Evolutionary conservation across 1,284 basidiomycete species (phyloP).

Genomic region (Coniferiporia weirii): DNA sequence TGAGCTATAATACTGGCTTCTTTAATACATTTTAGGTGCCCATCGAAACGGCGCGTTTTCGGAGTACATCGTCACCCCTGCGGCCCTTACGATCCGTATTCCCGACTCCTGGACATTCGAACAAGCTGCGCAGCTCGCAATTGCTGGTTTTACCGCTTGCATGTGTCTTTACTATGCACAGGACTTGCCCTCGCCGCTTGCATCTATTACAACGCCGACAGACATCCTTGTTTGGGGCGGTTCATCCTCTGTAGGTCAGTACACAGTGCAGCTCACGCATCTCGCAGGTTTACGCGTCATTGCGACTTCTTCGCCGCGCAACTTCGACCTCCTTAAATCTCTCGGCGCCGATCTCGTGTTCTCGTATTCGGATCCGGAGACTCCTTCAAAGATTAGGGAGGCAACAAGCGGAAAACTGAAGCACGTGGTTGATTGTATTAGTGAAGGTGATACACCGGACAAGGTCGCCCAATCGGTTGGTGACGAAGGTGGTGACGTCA

Average conservation of each 20-base stretch:
- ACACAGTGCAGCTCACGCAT: conserved; percentile 37
- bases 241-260: conserved; percentile 37
- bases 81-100: conserved; percentile 25
- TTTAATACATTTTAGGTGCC: neutral
- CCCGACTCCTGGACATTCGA: conserved; percentile 27
- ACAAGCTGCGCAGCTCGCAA: conserved; percentile 27
- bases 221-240: conserved; percentile 37
- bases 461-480: conserved; percentile 8
- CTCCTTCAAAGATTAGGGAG: conserved; percentile 17
- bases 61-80: conserved; percentile 24
- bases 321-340: conserved; percentile 30
- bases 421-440: conserved; percentile 23
- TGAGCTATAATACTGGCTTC: neutral
- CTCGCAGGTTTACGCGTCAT: conserved; percentile 32
- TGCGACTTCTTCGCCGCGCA: conserved; percentile 35
- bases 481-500: conserved; percentile 6
- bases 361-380: conserved; percentile 18
- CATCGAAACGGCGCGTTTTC: conserved; percentile 14
- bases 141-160: conserved; percentile 24
- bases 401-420: conserved; percentile 16
- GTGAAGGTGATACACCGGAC: conserved; percentile 19
- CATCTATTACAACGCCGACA: conserved; percentile 17
- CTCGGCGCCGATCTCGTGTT: conserved; percentile 30
- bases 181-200: conserved; percentile 19
- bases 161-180: conserved; percentile 23